These are phyloP conservation scores for Striga hermonthica DNA, from an alignment of 305 asterid species.

Conservation along the genomic window DNA sequence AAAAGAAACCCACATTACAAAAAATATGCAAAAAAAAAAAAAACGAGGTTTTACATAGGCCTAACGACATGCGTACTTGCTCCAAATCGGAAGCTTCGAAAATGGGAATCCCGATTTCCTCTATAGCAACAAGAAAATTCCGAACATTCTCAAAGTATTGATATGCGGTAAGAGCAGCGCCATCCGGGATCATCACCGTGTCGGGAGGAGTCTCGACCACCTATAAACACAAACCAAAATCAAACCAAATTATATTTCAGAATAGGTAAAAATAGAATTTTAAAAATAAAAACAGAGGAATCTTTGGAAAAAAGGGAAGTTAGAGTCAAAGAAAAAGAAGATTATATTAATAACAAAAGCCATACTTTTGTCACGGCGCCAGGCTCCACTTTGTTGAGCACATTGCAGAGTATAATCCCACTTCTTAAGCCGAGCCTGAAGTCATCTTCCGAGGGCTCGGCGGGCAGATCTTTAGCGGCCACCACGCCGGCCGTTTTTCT, in stretches of 20 bases:
- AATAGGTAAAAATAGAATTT: constrained; percentile 15
- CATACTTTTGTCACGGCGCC: constrained; percentile 82
- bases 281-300: background rate
- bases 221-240: constrained; percentile 40
- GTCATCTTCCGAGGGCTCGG: constrained; percentile 86
- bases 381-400: constrained; percentile 74
- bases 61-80: constrained; percentile 45
- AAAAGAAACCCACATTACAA: too few species aligned
- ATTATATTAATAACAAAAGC: constrained; percentile 5
- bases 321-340: background rate
- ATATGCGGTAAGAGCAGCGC: constrained; percentile 89
- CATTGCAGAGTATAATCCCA: constrained; percentile 93
- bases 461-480: constrained; percentile 75
- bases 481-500: constrained; percentile 77
- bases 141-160: constrained; percentile 93
- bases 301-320: background rate
- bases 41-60: background rate
- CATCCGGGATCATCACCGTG: constrained; percentile 67
- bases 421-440: constrained; percentile 76
- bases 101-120: constrained; percentile 78
- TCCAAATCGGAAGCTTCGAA: constrained; percentile 95
- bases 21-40: background rate
- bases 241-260: constrained; percentile 3
- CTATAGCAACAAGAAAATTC: constrained; percentile 75
- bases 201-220: constrained; percentile 84